phyloP scores from a whole-genome alignment of 1,284 basidiomycete genomes.

The Austroboletus novae-zelandiae region DNA sequence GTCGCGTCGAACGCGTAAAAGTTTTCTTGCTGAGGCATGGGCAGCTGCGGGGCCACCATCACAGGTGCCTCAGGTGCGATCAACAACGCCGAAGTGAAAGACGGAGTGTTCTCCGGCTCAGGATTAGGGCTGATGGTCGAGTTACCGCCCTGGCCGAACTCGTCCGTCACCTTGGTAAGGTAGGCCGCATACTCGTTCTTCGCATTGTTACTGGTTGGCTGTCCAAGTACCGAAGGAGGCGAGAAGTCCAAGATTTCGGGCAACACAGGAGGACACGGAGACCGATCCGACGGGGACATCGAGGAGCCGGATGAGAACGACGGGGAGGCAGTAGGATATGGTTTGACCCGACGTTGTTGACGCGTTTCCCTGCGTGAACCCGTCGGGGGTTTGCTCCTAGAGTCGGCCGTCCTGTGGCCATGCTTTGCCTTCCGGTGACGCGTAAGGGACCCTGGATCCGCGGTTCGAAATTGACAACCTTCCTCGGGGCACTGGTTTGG shows the following conservation, averaged over 20 bases:
- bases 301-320: not conserved
- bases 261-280: not conserved
- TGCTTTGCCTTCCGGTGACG: conserved; percentile 23
- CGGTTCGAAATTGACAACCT: conserved; percentile 19
- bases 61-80: no score
- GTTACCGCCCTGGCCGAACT: not conserved
- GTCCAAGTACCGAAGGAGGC: not conserved
- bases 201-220: no score
- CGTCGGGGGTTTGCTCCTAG: not conserved
- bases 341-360: not conserved
- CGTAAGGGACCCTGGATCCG: conserved; percentile 31
- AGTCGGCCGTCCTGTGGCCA: conserved; percentile 8
- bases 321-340: conserved; percentile 2
- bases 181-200: no score
- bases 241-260: not conserved
- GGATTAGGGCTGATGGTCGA: no score
- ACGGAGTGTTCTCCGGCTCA: no score
- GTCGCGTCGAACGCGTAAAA: no score
- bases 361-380: not conserved
- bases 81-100: not conserved
- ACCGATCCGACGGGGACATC: not conserved
- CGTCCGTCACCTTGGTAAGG: no score
- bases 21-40: no score
- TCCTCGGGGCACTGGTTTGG: conserved; percentile 20
- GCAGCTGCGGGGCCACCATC: no score